A percentile compares a stretch with the other conserved stretches of the same genome.
These are phyloP conservation scores for Phytophthora megakarya DNA, from an alignment of 352 stramenopile genomes.

Conservation along the genomic window DNA sequence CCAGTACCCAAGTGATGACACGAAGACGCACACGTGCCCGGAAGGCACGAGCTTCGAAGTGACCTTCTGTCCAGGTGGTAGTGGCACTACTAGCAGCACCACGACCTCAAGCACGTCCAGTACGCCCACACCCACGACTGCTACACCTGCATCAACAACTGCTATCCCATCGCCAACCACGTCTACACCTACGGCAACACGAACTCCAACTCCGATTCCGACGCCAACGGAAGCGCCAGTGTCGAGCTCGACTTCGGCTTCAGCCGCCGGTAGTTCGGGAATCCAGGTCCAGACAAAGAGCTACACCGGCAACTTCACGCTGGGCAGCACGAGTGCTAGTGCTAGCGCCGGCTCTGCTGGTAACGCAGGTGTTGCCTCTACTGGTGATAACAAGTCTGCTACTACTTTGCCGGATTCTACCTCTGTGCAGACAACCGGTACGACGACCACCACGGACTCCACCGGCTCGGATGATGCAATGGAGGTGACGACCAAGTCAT, in stretches of 20 bases:
- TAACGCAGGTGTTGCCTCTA: conserved; percentile 27
- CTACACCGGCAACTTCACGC: conserved; percentile 36
- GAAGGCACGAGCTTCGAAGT: conserved; percentile 56
- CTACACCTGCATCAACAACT: conserved; percentile 28
- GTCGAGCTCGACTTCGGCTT: conserved; percentile 19
- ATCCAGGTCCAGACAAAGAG: conserved; percentile 32
- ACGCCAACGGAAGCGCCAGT: conserved; percentile 32
- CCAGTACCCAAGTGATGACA: conserved; percentile 61
- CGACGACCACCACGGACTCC: conserved; percentile 21
- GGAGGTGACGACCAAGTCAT: conserved; percentile 60
- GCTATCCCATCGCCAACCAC: conserved; percentile 24
- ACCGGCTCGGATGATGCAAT: conserved; percentile 26
- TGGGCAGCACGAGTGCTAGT: conserved; percentile 27
- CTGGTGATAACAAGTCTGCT: conserved; percentile 18
- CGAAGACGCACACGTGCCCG: conserved; percentile 66
- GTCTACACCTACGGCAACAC: conserved; percentile 24
- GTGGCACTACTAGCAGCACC: conserved; percentile 37
- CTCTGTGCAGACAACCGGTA: conserved; percentile 26
- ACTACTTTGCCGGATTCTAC: conserved; percentile 12
- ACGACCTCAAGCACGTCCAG: conserved; percentile 20
- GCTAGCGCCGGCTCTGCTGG: conserved; percentile 21
- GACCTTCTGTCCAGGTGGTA: conserved; percentile 69
- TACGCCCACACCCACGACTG: conserved; percentile 23
- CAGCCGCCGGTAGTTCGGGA: conserved; percentile 10
- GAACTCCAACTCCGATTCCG: conserved; percentile 26